These are phyloP conservation scores for Groenewaldozyma sp. DNA, from an alignment of 1,139 yeast species.

Conservation along the genomic window DNA sequence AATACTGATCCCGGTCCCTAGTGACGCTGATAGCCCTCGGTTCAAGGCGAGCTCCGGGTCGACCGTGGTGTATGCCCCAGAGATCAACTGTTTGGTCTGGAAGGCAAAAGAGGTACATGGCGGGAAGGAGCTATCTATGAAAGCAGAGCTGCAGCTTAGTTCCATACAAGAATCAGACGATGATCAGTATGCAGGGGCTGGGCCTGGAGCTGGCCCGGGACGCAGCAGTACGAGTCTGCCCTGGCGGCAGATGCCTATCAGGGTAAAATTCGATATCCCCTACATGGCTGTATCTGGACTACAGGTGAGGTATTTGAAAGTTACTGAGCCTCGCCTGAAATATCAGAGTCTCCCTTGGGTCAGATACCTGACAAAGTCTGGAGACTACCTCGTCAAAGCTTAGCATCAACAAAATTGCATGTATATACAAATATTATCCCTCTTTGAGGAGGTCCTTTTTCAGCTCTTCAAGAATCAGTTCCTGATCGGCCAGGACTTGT, in stretches of 20 bases:
- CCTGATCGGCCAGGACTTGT: constrained; percentile 14
- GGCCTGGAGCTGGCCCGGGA: constrained; percentile 11
- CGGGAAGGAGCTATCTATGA: constrained; percentile 76
- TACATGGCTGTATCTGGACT: constrained; percentile 91
- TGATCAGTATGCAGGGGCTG: too few relatives aligned
- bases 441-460: constrained; percentile 7
- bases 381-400: constrained; percentile 36
- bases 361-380: constrained; percentile 77
- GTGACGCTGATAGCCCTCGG: constrained; percentile 85
- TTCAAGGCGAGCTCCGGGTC: constrained; percentile 66
- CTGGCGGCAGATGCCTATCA: constrained; percentile 28
- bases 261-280: constrained; percentile 86
- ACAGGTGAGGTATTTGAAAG: constrained; percentile 83
- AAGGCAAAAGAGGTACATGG: constrained; percentile 80
- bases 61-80: constrained; percentile 79
- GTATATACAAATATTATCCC: constrained; percentile 6
- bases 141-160: constrained; percentile 77
- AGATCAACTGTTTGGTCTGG: constrained; percentile 73
- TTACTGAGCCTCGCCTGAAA: constrained; percentile 77
- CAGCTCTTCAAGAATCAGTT: constrained; percentile 16
- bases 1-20: constrained; percentile 78
- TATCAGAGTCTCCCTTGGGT: constrained; percentile 94
- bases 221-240: constrained; percentile 8
- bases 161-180: constrained; percentile 48
- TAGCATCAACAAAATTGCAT: background rate